phyloP scores from a whole-genome alignment of 768 basidiomycete genomes.

The Gymnopilus dilepis region DNA sequence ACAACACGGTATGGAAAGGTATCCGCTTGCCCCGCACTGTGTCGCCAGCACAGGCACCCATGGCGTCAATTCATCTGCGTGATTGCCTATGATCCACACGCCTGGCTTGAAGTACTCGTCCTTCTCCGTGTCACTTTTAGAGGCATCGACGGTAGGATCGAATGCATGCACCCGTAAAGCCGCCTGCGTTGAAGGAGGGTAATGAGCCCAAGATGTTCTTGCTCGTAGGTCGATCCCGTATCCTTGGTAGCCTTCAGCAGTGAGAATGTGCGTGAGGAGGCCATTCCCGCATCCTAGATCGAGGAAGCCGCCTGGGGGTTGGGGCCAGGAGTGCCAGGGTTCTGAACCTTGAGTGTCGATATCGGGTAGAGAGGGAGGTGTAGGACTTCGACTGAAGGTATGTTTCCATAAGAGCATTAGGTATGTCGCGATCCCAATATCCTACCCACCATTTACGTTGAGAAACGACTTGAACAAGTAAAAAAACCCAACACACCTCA shows the following conservation, averaged over 20 bases:
- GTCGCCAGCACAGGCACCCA: slow-evolving; percentile 89
- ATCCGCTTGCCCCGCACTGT: slow-evolving; percentile 62
- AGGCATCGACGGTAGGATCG: slow-evolving; percentile 55
- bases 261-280: slow-evolving; percentile 86
- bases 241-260: slow-evolving; percentile 83
- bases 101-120: slow-evolving; percentile 42
- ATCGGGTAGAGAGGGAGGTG: too few relatives aligned
- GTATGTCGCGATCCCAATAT: slow-evolving; percentile 94
- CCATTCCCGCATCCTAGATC: slow-evolving; percentile 97
- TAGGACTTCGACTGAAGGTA: too few relatives aligned
- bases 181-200: slow-evolving; percentile 65
- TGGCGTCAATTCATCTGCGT: slow-evolving; percentile 95
- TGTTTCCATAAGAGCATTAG: slow-evolving; percentile 91
- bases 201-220: slow-evolving; percentile 84
- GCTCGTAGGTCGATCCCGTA: slow-evolving; percentile 86
- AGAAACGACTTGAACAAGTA: neutral
- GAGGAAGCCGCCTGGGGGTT: slow-evolving; percentile 83
- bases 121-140: slow-evolving; percentile 8
- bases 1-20: slow-evolving; percentile 90
- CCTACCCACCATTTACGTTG: too few relatives aligned
- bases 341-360: slow-evolving; percentile 32
- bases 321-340: slow-evolving; percentile 77
- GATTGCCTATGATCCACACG: slow-evolving; percentile 89
- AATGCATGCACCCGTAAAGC: slow-evolving; percentile 73
- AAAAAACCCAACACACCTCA: slow-evolving; percentile 55